Percentiles rank a stretch among this genome's conserved stretches.
These are phyloP conservation scores for Heracleum sosnowskyi DNA, from an alignment of 129 eudicot genomes.

Conservation along the genomic window DNA sequence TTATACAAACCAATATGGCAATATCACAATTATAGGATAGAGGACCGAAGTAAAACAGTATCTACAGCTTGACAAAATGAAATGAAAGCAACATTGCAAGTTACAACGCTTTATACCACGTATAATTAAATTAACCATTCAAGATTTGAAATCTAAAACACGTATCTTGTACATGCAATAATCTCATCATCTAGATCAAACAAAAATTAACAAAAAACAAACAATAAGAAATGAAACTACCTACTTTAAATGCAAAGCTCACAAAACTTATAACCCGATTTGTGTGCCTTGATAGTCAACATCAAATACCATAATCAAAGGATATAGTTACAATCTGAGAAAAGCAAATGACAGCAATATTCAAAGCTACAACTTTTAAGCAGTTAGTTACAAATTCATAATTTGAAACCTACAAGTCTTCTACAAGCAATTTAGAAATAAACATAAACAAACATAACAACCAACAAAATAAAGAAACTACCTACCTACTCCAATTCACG, in stretches of 20 bases:
- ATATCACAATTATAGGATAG: neutral
- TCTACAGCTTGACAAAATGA: neutral
- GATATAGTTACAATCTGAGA: neutral
- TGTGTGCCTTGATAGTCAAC: neutral
- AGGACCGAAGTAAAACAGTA: neutral
- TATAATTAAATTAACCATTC: neutral
- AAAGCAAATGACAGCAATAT: neutral
- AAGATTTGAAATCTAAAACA: neutral
- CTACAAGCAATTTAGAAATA: slow-evolving; percentile 1
- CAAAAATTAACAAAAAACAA: neutral
- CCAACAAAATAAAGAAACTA: slow-evolving; percentile 8
- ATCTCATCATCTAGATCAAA: neutral
- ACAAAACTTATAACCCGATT: neutral
- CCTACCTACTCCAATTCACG: slow-evolving; percentile 4
- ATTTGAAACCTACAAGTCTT: neutral
- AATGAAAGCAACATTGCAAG: neutral
- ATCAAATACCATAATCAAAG: neutral
- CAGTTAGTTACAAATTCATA: slow-evolving; percentile 3
- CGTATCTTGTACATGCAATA: neutral
- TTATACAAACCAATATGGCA: neutral
- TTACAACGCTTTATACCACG: neutral
- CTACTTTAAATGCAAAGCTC: neutral
- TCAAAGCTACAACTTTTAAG: neutral
- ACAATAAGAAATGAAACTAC: neutral
- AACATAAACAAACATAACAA: neutral